These are phyloP conservation scores for Salix arbutifolia DNA, from an alignment of 345 rosid species.

Conservation along the genomic window DNA sequence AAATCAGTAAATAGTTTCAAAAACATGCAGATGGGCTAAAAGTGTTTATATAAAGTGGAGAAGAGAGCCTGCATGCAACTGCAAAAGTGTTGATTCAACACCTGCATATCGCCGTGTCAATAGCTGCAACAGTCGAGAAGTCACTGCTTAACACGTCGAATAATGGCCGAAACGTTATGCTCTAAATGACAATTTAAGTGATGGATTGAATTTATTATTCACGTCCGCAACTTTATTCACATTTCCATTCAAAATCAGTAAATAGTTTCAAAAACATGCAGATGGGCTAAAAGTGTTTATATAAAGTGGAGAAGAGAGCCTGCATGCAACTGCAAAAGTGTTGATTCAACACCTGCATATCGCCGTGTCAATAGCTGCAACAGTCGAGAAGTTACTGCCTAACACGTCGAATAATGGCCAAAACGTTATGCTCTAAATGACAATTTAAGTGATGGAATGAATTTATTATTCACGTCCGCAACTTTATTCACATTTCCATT, in stretches of 20 bases:
- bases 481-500: background rate
- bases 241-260: no score
- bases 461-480: background rate
- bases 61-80: conserved; percentile 2
- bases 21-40: background rate
- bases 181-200: background rate
- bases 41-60: background rate
- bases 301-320: background rate
- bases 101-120: background rate
- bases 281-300: background rate
- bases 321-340: background rate
- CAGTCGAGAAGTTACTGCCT: background rate
- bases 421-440: background rate
- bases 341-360: background rate
- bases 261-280: no score
- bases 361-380: background rate
- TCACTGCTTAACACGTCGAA: background rate
- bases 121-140: background rate
- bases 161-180: background rate
- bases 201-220: no score
- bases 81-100: background rate
- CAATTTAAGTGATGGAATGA: background rate
- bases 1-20: background rate
- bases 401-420: background rate
- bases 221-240: no score